Conservation (phyloP, 2,329 filamentous ascomycete genomes). For the Sporothrix sp. region DNA sequence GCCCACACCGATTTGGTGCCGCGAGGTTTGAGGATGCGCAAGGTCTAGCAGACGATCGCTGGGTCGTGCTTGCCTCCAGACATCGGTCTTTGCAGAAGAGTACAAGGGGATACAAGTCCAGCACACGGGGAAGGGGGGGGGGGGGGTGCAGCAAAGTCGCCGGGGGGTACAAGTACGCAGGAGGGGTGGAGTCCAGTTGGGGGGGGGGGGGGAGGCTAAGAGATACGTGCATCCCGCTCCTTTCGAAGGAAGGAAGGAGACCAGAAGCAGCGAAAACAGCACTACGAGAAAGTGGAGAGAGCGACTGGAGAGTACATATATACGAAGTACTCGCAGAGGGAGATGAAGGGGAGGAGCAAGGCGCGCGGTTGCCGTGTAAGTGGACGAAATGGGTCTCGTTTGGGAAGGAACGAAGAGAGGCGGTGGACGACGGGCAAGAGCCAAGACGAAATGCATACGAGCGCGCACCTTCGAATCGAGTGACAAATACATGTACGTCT, state of each 20-base stretch:
- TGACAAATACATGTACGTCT: too few relatives aligned
- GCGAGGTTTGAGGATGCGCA: conserved; percentile 7
- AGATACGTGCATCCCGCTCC: not conserved
- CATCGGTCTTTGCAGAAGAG: conserved; percentile 11
- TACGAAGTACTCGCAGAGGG: not conserved
- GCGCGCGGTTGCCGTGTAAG: conserved; percentile 14
- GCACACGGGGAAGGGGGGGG: conserved; percentile 12
- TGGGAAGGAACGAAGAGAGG: conserved; percentile 7
- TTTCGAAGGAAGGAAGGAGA: not conserved
- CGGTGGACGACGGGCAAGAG: not conserved
- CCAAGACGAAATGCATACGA: too few relatives aligned
- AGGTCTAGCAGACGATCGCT: conserved; percentile 18
- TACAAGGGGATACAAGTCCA: conserved; percentile 18
- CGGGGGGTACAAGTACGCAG: conserved; percentile 2
- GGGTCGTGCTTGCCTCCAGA: conserved; percentile 10
- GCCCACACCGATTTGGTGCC: conserved; percentile 5
- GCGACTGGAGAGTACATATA: too few relatives aligned
- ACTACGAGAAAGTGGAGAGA: conserved; percentile 3
- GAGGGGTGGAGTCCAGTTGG: not conserved
- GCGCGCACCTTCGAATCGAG: too few relatives aligned
- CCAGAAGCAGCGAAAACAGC: not conserved
- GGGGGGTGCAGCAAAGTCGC: not conserved
- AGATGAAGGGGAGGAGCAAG: conserved; percentile 8
- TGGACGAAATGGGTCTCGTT: conserved; percentile 4
- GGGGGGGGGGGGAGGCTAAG: not conserved